Percentiles rank a stretch among this genome's conserved stretches.
Evolutionary conservation across 306 rosid genomes (phyloP).

Genomic region (Arachis stenosperma): DNA sequence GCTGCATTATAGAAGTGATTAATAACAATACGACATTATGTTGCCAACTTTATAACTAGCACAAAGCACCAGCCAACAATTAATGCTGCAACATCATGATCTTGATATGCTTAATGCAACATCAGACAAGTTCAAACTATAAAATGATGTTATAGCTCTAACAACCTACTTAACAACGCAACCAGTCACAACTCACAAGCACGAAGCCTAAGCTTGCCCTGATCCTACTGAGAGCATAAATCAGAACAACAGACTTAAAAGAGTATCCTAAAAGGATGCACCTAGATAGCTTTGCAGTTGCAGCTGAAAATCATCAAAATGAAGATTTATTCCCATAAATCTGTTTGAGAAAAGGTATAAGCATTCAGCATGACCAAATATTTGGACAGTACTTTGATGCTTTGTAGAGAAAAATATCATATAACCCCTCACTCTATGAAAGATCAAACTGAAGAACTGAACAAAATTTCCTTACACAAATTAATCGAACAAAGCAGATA

Average conservation of each 20-base stretch:
- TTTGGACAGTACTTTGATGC: neutral
- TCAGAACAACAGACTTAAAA: too few species aligned
- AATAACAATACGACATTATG: conserved; percentile 1
- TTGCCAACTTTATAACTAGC: conserved; percentile 18
- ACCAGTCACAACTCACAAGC: neutral
- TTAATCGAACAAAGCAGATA: conserved; percentile 18
- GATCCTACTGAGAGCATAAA: neutral
- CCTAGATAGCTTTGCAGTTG: too few species aligned
- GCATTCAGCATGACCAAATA: neutral
- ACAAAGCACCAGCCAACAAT: neutral
- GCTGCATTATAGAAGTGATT: neutral
- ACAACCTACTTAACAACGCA: conserved; percentile 28
- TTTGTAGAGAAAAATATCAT: conserved; percentile 3
- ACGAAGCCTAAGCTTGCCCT: conserved; percentile 20
- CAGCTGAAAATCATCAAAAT: conserved; percentile 12
- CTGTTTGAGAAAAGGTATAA: neutral
- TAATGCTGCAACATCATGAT: conserved; percentile 15
- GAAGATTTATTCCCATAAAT: conserved; percentile 7
- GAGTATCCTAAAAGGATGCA: too few species aligned
- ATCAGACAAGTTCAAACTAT: conserved; percentile 5
- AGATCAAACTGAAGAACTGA: conserved; percentile 21
- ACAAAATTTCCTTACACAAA: conserved; percentile 31
- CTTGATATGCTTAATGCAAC: conserved; percentile 7
- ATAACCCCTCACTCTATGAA: conserved; percentile 3
- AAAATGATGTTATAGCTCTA: conserved; percentile 5